Evolutionary conservation across 352 stramenopile genomes (phyloP).

Genomic region (Pilasporangium apinafurcum): DNA sequence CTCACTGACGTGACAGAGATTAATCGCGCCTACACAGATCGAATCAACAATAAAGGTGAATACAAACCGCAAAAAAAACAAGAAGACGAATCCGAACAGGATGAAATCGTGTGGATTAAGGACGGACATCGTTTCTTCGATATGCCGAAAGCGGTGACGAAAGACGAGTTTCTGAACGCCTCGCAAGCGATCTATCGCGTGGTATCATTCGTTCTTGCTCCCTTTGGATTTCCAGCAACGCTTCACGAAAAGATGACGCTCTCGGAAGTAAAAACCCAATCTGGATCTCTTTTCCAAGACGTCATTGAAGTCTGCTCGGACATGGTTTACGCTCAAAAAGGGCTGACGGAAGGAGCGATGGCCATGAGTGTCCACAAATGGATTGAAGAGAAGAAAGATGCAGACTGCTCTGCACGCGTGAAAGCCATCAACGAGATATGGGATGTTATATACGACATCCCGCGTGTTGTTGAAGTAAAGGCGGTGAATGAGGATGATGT

Average conservation of each 20-base stretch:
- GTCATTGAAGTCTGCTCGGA: conserved; percentile 83
- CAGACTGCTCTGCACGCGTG: conserved; percentile 61
- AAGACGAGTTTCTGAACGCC: conserved; percentile 54
- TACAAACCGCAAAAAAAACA: conserved; percentile 4
- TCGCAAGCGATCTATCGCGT: conserved; percentile 68
- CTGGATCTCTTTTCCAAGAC: conserved; percentile 74
- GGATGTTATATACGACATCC: conserved; percentile 52
- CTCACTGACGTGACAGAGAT: too few relatives aligned
- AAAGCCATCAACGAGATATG: conserved; percentile 76
- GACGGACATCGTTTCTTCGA: conserved; percentile 69
- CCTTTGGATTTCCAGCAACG: conserved; percentile 61
- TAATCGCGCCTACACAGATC: conserved; percentile 35
- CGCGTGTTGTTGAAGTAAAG: conserved; percentile 61
- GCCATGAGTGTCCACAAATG: conserved; percentile 86
- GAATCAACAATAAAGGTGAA: conserved; percentile 28
- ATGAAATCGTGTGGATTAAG: conserved; percentile 46
- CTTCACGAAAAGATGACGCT: conserved; percentile 53
- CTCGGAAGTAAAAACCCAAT: conserved; percentile 67
- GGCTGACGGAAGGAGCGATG: conserved; percentile 77
- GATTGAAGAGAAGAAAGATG: conserved; percentile 66
- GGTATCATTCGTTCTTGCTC: conserved; percentile 76
- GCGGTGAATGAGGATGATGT: conserved; percentile 40
- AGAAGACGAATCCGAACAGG: conserved; percentile 10
- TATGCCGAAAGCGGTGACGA: conserved; percentile 67
- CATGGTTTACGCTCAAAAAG: conserved; percentile 70